Percentiles rank a stretch among this genome's conserved stretches.
Conservation (phyloP, 2,329 filamentous ascomycete genomes). For the Sordariomycetes sp. region DNA sequence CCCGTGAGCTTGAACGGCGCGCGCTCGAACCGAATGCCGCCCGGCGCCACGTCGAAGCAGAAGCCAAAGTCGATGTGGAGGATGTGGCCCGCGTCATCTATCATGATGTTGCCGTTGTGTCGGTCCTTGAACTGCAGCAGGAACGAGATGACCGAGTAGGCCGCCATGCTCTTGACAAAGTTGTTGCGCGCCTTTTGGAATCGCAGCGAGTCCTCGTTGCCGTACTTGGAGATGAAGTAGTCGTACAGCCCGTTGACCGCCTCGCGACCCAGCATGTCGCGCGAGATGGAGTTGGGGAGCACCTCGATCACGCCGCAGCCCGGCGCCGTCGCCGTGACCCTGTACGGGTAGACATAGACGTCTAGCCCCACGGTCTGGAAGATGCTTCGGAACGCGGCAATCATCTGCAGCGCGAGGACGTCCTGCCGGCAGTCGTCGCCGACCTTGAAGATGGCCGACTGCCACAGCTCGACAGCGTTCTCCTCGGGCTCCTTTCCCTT, state of each 20-base stretch:
- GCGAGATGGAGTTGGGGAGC: constrained; percentile 90
- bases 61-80: constrained; percentile 99
- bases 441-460: constrained; percentile 99
- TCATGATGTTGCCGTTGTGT: constrained; percentile 99
- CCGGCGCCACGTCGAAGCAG: constrained; percentile 97
- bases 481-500: constrained; percentile 31
- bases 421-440: constrained; percentile 98
- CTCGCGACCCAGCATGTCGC: constrained; percentile 96
- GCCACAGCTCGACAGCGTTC: constrained; percentile 85
- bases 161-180: constrained; percentile 98
- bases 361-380: constrained; percentile 92
- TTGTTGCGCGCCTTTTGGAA: constrained; percentile 95
- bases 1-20: constrained; percentile 95
- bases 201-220: constrained; percentile 83
- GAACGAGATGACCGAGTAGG: constrained; percentile 94
- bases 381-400: constrained; percentile 91
- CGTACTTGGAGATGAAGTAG: constrained; percentile 96
- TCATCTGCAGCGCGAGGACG: constrained; percentile 92
- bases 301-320: constrained; percentile 98
- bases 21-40: constrained; percentile 93
- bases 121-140: constrained; percentile 97
- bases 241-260: constrained; percentile 97
- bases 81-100: constrained; percentile 93
- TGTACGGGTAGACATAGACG: constrained; percentile 93
- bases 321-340: constrained; percentile 91